Conservation (phyloP, 495 filamentous ascomycete genomes). For the Podospora pseudopauciseta region DNA sequence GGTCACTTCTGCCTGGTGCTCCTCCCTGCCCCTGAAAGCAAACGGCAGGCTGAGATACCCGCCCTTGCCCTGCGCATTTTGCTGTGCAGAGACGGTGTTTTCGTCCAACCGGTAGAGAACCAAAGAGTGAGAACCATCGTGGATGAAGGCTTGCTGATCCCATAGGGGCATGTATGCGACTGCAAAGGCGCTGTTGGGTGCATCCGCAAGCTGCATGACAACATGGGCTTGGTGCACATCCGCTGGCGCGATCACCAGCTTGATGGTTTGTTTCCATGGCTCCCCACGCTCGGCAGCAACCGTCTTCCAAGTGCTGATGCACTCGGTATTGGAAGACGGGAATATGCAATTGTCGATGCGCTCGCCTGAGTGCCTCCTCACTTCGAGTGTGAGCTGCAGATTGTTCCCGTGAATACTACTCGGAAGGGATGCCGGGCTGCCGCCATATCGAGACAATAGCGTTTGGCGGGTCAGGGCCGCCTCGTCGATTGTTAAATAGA, state of each 20-base stretch:
- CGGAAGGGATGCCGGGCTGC: constrained; percentile 68
- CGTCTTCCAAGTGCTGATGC: constrained; percentile 81
- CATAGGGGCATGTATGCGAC: constrained; percentile 91
- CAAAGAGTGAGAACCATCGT: constrained; percentile 78
- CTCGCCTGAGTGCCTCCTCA: constrained; percentile 71
- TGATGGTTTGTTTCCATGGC: constrained; percentile 82
- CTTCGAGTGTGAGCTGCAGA: constrained; percentile 85
- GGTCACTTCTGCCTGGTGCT: constrained; percentile 67
- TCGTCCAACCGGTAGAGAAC: constrained; percentile 89
- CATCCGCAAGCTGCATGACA: constrained; percentile 82
- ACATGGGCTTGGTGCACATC: constrained; percentile 83
- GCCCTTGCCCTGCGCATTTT: constrained; percentile 58
- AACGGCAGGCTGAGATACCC: constrained; percentile 84
- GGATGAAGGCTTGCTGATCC: constrained; percentile 86
- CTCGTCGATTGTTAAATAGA: constrained; percentile 82
- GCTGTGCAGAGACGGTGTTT: constrained; percentile 56
- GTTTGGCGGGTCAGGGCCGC: constrained; percentile 72
- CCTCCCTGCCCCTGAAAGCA: constrained; percentile 61
- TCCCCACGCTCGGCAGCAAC: constrained; percentile 73
- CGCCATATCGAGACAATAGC: constrained; percentile 72
- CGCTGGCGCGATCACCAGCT: constrained; percentile 71
- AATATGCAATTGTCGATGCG: constrained; percentile 84
- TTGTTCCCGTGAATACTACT: constrained; percentile 60
- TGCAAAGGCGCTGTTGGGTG: constrained; percentile 81
- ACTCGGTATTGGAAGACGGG: constrained; percentile 71